Evolutionary conservation across 805 yeast species (phyloP), one percentile per base, ranked within the genome.

Genomic region (Jamesozyma lodderae): DNA sequence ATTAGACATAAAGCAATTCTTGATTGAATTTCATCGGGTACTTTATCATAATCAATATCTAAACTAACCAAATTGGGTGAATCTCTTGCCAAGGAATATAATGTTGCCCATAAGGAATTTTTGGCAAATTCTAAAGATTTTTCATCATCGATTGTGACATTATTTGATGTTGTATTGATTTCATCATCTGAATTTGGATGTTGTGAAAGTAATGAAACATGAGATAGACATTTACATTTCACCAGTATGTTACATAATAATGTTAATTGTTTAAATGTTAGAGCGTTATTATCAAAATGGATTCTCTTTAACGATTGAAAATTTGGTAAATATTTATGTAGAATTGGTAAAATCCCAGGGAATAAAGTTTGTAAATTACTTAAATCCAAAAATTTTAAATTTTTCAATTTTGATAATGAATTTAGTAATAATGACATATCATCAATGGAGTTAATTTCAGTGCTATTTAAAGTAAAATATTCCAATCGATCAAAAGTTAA

Each of bases 1-100:
- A 88, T 79, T 34, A 92, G 73, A 48, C 81, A 78, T 31, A 83
- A 69, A 1, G 94, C 92, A 41, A 87, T 73, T 50, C 78, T 73
- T 30, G 86, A 82, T 50, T 74, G 77, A 45, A 80, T 69, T 35
- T 70, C 66, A 37, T 71, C 73, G 10, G 88, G 79, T 46, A 83
- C 68, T 16, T 67, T 60, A 16, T 69, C 77, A 41, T 69, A 69
- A 48, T 83, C 88, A 36, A 83, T 66, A 47, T 81, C 92, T 28
- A 85, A 60, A 13, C 78, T 75, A 36, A 77, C 73, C 33, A 88
- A 62, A n/a, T 79, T 69, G 18, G 69, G 69, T 0, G 87, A 75
- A 37, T 72, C 68, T 51, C 77, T 75, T n/a, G 81, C 75, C 3
- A 85, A 80, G 33, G 77, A 75, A 37, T 82, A 74, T 23, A 88